These are phyloP conservation scores for Astragalus membranaceus DNA, from an alignment of 306 rosid genomes.

Conservation along the genomic window DNA sequence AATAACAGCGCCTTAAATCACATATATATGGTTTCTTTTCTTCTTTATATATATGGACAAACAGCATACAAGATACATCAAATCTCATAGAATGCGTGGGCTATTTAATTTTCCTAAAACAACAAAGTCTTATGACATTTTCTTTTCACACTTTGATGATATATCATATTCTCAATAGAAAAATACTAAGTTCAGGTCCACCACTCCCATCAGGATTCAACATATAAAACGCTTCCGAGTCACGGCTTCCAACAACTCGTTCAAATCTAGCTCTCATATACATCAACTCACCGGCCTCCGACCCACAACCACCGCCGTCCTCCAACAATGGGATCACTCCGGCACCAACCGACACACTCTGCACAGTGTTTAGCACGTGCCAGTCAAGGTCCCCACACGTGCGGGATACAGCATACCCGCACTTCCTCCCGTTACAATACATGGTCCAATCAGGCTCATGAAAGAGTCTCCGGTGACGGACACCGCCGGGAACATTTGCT, in stretches of 20 bases:
- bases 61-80: constrained; percentile 5
- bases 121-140: background rate
- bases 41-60: constrained; percentile 7
- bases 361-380: constrained; percentile 60
- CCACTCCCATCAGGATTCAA: constrained; percentile 88
- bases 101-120: background rate
- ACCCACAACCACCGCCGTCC: constrained; percentile 24
- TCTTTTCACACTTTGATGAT: background rate
- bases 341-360: constrained; percentile 84
- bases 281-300: constrained; percentile 73
- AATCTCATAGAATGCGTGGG: background rate
- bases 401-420: constrained; percentile 64
- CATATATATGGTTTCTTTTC: background rate
- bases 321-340: constrained; percentile 79
- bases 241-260: constrained; percentile 92
- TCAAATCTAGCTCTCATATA: constrained; percentile 93
- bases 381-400: constrained; percentile 58
- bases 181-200: constrained; percentile 90
- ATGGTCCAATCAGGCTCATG: constrained; percentile 74
- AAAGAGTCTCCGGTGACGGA: constrained; percentile 40
- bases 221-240: constrained; percentile 97
- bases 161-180: constrained; percentile 59
- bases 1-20: background rate
- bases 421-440: constrained; percentile 80
- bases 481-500: background rate